A percentile compares a stretch with the other conserved stretches of the same genome.
phyloP scores from a whole-genome alignment of 1,284 basidiomycete genomes.

The Trichosporon faecale region DNA sequence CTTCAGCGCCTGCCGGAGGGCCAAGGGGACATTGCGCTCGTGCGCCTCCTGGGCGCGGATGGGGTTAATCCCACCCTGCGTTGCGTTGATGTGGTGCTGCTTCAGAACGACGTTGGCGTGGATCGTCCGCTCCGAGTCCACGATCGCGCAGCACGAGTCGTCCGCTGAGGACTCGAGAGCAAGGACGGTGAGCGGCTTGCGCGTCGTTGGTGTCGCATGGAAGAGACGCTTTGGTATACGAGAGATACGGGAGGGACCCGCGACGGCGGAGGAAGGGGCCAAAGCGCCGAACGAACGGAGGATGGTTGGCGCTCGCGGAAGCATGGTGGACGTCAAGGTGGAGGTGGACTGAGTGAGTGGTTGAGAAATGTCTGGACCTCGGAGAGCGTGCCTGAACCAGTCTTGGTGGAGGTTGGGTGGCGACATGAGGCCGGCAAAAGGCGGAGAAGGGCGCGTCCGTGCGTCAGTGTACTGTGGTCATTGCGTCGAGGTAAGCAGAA shows the following conservation, averaged over 20 bases:
- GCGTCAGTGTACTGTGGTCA: neutral
- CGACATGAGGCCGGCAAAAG: neutral
- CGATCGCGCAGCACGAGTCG: constrained; percentile 81
- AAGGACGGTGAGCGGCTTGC: constrained; percentile 59
- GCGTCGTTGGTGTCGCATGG: neutral
- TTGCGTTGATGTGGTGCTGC: constrained; percentile 59
- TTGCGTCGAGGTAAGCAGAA: neutral
- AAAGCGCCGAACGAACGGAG: neutral
- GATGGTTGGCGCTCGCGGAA: neutral
- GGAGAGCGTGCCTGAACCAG: neutral
- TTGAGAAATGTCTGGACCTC: constrained; percentile 4
- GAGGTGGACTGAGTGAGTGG: neutral
- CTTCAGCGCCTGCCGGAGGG: constrained; percentile 64
- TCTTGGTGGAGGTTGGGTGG: neutral
- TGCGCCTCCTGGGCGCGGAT: constrained; percentile 68
- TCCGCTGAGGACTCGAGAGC: constrained; percentile 78
- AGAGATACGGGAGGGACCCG: neutral
- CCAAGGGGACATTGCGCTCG: constrained; percentile 68
- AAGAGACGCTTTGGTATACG: neutral
- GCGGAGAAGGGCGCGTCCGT: neutral
- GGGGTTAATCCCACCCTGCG: constrained; percentile 79
- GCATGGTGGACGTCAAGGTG: neutral
- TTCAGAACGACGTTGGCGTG: constrained; percentile 78
- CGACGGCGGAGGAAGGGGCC: neutral
- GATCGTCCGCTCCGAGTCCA: constrained; percentile 65